Conservation (phyloP, 768 basidiomycete genomes). For the Suillus sp. region DNA sequence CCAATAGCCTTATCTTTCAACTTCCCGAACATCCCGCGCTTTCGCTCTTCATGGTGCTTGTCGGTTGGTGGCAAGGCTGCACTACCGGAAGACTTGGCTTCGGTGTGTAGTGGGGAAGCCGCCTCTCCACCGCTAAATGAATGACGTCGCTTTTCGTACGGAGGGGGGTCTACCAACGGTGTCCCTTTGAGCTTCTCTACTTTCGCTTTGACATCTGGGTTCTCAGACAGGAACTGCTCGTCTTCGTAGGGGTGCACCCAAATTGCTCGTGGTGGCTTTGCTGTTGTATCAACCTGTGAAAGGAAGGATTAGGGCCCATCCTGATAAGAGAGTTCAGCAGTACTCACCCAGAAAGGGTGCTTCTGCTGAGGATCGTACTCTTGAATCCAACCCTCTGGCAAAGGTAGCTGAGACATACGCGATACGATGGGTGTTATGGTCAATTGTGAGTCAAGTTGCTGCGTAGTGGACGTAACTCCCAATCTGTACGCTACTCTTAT, state of each 20-base stretch:
- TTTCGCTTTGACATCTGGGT: conserved; percentile 50
- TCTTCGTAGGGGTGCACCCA: conserved; percentile 79
- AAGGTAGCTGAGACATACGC: conserved; percentile 35
- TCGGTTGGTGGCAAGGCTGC: neutral
- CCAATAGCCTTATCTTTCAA: conserved; percentile 66
- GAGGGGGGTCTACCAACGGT: conserved; percentile 24
- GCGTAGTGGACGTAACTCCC: conserved; percentile 11
- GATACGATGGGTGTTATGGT: conserved; percentile 7
- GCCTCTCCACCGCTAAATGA: conserved; percentile 26
- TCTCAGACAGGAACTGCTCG: conserved; percentile 57
- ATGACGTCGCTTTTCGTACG: conserved; percentile 34
- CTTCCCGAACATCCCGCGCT: conserved; percentile 58
- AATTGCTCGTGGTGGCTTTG: conserved; percentile 62
- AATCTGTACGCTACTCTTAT: conserved; percentile 16
- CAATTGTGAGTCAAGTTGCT: neutral
- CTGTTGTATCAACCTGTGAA: conserved; percentile 61
- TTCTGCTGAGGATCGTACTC: conserved; percentile 45
- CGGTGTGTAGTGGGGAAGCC: neutral
- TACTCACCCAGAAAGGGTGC: conserved; percentile 52
- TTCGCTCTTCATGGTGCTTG: conserved; percentile 28
- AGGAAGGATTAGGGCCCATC: neutral
- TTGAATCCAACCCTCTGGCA: conserved; percentile 61
- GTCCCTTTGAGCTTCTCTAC: conserved; percentile 18
- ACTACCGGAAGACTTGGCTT: conserved; percentile 6
- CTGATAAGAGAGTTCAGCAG: too few species aligned